These are phyloP conservation scores for Diaporthe amygdali DNA, from an alignment of 2,329 filamentous ascomycete species.

Conservation along the genomic window DNA sequence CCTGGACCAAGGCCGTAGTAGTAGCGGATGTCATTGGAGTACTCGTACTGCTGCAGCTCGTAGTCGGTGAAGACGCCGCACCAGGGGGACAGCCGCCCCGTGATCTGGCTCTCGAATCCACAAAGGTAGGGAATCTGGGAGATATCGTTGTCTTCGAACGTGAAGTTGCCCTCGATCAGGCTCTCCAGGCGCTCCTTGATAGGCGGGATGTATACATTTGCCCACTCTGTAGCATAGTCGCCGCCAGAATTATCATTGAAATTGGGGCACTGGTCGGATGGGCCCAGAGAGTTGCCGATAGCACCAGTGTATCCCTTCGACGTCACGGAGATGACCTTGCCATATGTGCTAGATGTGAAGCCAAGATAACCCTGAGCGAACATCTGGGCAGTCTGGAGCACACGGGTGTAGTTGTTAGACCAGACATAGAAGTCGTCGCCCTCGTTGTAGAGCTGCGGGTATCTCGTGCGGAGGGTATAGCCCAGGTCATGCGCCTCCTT, in stretches of 20 bases:
- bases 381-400: slow-evolving; percentile 65
- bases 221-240: slow-evolving; percentile 52
- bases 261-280: slow-evolving; percentile 66
- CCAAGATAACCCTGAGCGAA: slow-evolving; percentile 68
- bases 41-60: slow-evolving; percentile 69
- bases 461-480: slow-evolving; percentile 53
- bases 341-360: slow-evolving; percentile 55
- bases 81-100: slow-evolving; percentile 64
- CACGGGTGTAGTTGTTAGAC: slow-evolving; percentile 70
- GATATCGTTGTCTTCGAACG: slow-evolving; percentile 58
- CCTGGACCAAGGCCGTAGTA: slow-evolving; percentile 69
- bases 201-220: slow-evolving; percentile 55
- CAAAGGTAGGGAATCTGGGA: slow-evolving; percentile 71
- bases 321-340: slow-evolving; percentile 64
- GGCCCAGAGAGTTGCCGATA: slow-evolving; percentile 66
- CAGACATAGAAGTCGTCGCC: slow-evolving; percentile 62
- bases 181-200: slow-evolving; percentile 59
- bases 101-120: slow-evolving; percentile 72
- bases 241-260: slow-evolving; percentile 60
- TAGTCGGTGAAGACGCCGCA: slow-evolving; percentile 66
- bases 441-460: slow-evolving; percentile 54
- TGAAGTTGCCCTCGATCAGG: slow-evolving; percentile 58
- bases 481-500: slow-evolving; percentile 65
- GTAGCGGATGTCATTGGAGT: slow-evolving; percentile 71
- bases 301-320: slow-evolving; percentile 54